Evolutionary conservation across 139 green algal genomes (phyloP).

Genomic region (Tetraselmis chui): DNA sequence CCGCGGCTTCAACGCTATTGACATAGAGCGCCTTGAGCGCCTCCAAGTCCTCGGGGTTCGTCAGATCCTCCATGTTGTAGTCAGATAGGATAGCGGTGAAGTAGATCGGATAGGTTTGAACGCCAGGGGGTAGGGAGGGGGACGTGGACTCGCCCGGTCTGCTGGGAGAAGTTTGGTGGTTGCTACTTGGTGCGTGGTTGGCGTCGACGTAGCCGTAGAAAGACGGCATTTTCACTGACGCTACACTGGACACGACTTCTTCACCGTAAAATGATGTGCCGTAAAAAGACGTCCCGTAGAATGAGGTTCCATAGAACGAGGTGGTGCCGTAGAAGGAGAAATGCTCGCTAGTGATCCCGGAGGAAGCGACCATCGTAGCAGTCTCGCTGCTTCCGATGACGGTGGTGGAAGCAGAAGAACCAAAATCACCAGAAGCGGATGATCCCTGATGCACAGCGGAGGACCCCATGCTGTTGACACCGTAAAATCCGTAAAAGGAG

Average conservation of each 20-base stretch:
- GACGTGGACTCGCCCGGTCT: too few relatives aligned
- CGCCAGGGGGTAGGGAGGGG: not conserved
- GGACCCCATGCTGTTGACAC: not conserved
- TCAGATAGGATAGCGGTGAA: not conserved
- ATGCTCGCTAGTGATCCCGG: too few relatives aligned
- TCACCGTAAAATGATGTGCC: not conserved
- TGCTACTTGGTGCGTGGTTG: too few relatives aligned
- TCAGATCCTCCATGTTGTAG: not conserved
- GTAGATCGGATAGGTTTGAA: not conserved
- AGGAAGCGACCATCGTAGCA: too few relatives aligned
- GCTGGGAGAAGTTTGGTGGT: too few relatives aligned
- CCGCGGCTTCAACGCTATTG: not conserved
- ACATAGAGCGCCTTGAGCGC: not conserved
- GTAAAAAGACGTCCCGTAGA: not conserved
- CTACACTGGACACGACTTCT: not conserved
- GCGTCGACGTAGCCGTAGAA: not conserved
- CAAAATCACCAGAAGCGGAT: not conserved
- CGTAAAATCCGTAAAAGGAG: not conserved
- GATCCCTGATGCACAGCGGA: not conserved
- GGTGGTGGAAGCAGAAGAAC: too few relatives aligned
- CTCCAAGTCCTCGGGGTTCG: not conserved
- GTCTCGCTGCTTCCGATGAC: not conserved
- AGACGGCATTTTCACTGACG: not conserved
- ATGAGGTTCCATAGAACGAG: not conserved
- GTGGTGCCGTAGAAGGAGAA: not conserved